Base-by-base conservation (phyloP, 2,329 filamentous ascomycete genomes). In the Colletotrichum orbiculare region DNA sequence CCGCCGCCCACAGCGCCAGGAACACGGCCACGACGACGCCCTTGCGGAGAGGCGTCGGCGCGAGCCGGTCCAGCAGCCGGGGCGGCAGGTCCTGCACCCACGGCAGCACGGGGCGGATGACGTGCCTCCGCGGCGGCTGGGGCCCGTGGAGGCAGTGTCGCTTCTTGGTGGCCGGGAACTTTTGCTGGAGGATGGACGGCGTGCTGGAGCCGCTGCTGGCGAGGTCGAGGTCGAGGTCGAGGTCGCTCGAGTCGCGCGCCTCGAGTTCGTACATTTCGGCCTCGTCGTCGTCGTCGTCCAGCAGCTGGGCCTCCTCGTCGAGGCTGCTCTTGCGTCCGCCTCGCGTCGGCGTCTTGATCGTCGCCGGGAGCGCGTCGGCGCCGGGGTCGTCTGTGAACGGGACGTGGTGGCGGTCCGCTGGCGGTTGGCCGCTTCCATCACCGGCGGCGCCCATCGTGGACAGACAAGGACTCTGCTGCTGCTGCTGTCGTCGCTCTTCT, bases 361-460 rank as follows among this genome's bases (percentile, higher is more conserved):
- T 17, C 4, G 38, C 13, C 9, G 38, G 9, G 38, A 41, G 52
- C 37, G 52, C 52, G 33, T 54, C 60, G 55, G 37, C 53, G 33
- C 17, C 45, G 4, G 55, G 55, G 38, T 58, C 59, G 62, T 65
- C 62, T 13, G 43, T 65, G 62, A 65, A 65, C 7, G 62, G 62
- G 15, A 37, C 55, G 34, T 38, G 25, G 46, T 43, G 46, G n/a
- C 35, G 57, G 41, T 46, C 46, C 33, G 25, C 25, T 25, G 25
- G 25, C 25, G 25, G 25, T 25, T 25, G 52, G 11, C 57, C 57
- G 57, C 38, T 35, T 39, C 8, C 62, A 33, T 65, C 57, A 10
- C 57, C 58, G 41, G 60, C 48, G 48, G 54, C 54, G 41, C 60
- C 60, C 60, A 63, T 63, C 11, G 38, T 3, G 38, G 25, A 25